Base-by-base conservation (phyloP, 495 filamentous ascomycete species). In the Pyronema domesticum region DNA sequence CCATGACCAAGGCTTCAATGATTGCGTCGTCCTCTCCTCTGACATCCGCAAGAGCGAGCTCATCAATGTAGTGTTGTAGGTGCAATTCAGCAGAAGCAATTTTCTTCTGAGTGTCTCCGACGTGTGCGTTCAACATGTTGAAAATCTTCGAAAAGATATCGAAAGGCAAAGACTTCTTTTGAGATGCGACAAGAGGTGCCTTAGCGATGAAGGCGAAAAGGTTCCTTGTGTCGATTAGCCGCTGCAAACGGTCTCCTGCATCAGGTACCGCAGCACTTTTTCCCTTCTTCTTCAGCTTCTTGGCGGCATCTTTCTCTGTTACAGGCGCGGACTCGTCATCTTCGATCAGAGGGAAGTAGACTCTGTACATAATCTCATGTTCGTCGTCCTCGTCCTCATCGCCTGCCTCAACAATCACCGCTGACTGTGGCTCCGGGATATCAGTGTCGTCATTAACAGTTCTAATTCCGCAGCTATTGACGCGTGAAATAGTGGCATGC, bases 141-240 rank as follows among this genome's bases (percentile, higher is more conserved):
- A 49, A 60, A 36, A 65, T 43, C 13, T 57, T 65, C 44, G 63
- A 53, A 36, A 62, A n/a, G 74, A 89, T 81, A 5, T 74, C 67
- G 68, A 94, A 95, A 4, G 85, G 64, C 0, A 75, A 80, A 1
- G 80, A 71, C 11, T 80, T 78, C 14, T 73, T 71, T 14, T 75
- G 73, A 0, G 85, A 93, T 0, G 82, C 84, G 9, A 96, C 81
- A 7, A 96, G 72, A 0, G 85, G 82, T 57, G 87, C 80, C 40
- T 80, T 82, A 7, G 79, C 74, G 8, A 98, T 71, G 60, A 98
- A 89, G 2, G 91, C 86, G 65, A 96, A 95, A 50, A 95, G 69
- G 62, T 98, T 98, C 17, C 91, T 80, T 51, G 85, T 81, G 4
- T 83, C 75, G 30, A 95, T 70, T 3, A 95, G 71, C 0, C 71